phyloP scores from a whole-genome alignment of 2,329 filamentous ascomycete species.

The Sporothrix euskadiensis region DNA sequence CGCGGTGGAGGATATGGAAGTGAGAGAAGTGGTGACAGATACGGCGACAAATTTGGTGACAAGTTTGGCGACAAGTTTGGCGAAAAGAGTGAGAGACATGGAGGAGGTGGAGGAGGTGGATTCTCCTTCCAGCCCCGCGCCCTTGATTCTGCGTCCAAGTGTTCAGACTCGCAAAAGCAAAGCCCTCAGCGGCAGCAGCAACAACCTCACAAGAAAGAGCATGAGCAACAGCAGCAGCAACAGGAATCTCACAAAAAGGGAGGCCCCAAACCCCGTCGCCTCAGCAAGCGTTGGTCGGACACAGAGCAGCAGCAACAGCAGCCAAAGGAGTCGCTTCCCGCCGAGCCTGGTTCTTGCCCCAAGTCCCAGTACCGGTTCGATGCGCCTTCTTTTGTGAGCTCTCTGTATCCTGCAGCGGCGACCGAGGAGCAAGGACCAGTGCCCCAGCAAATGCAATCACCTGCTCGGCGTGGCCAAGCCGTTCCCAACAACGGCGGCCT shows the following conservation, averaged over 20 bases:
- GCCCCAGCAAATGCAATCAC: conserved; percentile 30
- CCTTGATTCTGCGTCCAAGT: conserved; percentile 41
- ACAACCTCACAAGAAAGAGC: background rate
- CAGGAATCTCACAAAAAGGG: conserved; percentile 7
- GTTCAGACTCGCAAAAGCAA: conserved; percentile 15
- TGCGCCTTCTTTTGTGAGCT: conserved; percentile 9
- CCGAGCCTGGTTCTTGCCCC: background rate
- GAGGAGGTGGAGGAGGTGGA: background rate
- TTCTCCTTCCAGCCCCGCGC: conserved; percentile 45
- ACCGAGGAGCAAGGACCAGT: conserved; percentile 30
- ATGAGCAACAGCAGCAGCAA: background rate
- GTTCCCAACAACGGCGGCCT: background rate
- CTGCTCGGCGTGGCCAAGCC: background rate
- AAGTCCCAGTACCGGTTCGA: conserved; percentile 5
- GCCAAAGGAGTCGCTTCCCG: conserved; percentile 27
- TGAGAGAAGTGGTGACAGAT: conserved; percentile 1
- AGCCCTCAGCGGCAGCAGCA: background rate
- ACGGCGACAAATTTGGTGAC: background rate
- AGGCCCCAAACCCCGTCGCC: conserved; percentile 39
- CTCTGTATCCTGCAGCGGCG: conserved; percentile 8
- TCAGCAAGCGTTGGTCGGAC: conserved; percentile 49
- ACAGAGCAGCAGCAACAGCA: conserved; percentile 33
- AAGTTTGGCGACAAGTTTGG: background rate
- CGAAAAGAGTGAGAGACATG: background rate
- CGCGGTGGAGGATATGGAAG: conserved; percentile 45